Evolutionary conservation across 164 flowering plant genomes (phyloP).

Genomic region (Platanus orientalis): DNA sequence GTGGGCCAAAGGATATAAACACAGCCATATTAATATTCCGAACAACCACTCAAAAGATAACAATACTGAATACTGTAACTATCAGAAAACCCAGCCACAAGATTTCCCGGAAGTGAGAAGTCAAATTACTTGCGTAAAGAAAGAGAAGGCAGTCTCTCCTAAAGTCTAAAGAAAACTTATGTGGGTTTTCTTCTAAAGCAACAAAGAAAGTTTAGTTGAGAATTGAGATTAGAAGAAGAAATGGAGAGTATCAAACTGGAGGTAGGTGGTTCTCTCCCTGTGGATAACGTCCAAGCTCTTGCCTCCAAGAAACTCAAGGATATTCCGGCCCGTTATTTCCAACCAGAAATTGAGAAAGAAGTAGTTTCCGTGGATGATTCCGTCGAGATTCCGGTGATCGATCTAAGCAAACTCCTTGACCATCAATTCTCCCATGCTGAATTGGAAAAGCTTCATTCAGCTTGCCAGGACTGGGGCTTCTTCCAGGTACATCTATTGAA

Average conservation of each 20-base stretch:
- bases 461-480: conserved; percentile 54
- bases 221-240: not conserved
- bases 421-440: conserved; percentile 15
- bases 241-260: conserved; percentile 10
- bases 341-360: conserved; percentile 22
- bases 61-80: no score
- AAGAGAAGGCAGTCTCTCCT: no score
- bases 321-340: conserved; percentile 30
- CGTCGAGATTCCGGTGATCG: conserved; percentile 34
- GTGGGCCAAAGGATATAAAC: no score
- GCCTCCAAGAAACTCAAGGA: conserved; percentile 23
- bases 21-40: no score
- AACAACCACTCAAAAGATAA: no score
- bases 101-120: no score
- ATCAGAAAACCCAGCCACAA: no score
- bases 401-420: conserved; percentile 21
- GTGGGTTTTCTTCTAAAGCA: no score
- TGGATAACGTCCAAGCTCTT: conserved; percentile 37
- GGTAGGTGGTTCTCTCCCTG: conserved; percentile 34
- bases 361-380: conserved; percentile 17
- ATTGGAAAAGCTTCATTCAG: conserved; percentile 32
- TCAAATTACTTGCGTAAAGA: no score
- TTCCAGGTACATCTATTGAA: conserved; percentile 49
- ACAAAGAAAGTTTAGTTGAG: no score
- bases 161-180: no score